A percentile compares a stretch with the other conserved stretches of the same genome.
Evolutionary conservation across 2,329 filamentous ascomycete species (phyloP).

Genomic region (Fusarium sp.): DNA sequence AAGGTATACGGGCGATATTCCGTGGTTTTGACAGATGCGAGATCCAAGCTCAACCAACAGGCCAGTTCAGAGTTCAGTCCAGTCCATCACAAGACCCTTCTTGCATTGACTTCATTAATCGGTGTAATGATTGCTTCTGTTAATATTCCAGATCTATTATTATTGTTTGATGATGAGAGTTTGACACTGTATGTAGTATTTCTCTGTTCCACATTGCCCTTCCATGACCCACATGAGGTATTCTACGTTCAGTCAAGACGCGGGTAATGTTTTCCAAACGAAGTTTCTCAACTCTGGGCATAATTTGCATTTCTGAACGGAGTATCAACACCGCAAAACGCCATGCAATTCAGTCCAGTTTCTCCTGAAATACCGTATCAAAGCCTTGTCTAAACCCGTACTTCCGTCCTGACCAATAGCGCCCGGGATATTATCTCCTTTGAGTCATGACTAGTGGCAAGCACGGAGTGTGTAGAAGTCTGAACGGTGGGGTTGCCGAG

Average conservation of each 20-base stretch:
- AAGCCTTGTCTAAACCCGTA: constrained; percentile 29
- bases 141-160: too few relatives aligned
- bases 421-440: constrained; percentile 36
- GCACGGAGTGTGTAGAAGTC: constrained; percentile 6
- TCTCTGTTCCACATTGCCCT: constrained; percentile 2
- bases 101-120: constrained; percentile 15
- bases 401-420: constrained; percentile 19
- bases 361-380: constrained; percentile 1
- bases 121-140: neutral
- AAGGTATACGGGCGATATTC: constrained; percentile 29
- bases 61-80: neutral
- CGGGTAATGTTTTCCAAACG: constrained; percentile 14
- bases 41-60: constrained; percentile 14
- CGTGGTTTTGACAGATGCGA: constrained; percentile 35
- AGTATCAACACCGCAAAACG: neutral
- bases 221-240: neutral
- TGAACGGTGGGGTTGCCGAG: constrained; percentile 27
- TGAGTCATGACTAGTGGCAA: constrained; percentile 28
- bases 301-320: neutral
- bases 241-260: neutral
- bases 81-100: constrained; percentile 23
- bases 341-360: constrained; percentile 22
- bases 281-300: constrained; percentile 7
- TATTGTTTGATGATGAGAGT: neutral
- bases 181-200: neutral